Percentiles rank a stretch among this genome's conserved stretches.
Evolutionary conservation across 768 basidiomycete genomes (phyloP).

Genomic region (Lactarius hengduanensis): DNA sequence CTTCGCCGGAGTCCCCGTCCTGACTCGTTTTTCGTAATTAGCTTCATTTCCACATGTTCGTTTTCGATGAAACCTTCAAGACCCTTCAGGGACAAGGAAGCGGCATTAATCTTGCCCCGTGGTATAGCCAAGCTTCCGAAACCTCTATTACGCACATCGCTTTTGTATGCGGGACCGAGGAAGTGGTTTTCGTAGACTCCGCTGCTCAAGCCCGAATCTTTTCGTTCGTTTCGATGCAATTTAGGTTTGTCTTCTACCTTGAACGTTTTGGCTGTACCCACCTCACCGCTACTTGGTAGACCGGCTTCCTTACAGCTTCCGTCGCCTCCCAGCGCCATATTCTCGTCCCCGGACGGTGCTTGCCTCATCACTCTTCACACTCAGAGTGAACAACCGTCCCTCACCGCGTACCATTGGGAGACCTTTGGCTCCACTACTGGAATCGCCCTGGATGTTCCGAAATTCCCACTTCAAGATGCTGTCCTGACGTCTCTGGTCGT

Average conservation of each 20-base stretch:
- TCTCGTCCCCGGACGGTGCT: constrained; percentile 54
- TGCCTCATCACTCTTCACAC: constrained; percentile 44
- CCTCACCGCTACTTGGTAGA: constrained; percentile 32
- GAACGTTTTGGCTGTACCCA: background rate
- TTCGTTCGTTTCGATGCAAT: constrained; percentile 53
- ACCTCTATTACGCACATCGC: constrained; percentile 38
- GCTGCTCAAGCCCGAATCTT: constrained; percentile 47
- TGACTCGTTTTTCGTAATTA: background rate
- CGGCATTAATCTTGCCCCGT: constrained; percentile 41
- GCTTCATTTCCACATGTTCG: constrained; percentile 45
- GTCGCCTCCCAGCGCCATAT: constrained; percentile 37
- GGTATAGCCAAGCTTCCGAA: constrained; percentile 39
- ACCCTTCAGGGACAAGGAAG: constrained; percentile 44
- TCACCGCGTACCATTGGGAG: constrained; percentile 53
- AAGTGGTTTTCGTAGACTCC: constrained; percentile 51
- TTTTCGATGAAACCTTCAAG: constrained; percentile 46
- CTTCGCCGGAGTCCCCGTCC: background rate
- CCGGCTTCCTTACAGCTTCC: constrained; percentile 46
- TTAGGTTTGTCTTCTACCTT: constrained; percentile 40
- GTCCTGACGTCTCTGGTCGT: constrained; percentile 47
- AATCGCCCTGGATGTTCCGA: constrained; percentile 39
- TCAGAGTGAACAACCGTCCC: background rate
- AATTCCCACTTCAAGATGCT: constrained; percentile 31
- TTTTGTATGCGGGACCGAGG: constrained; percentile 52
- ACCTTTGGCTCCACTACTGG: constrained; percentile 55